Evolutionary conservation across 306 rosid genomes (phyloP).

Genomic region (Gleditsia sinensis): DNA sequence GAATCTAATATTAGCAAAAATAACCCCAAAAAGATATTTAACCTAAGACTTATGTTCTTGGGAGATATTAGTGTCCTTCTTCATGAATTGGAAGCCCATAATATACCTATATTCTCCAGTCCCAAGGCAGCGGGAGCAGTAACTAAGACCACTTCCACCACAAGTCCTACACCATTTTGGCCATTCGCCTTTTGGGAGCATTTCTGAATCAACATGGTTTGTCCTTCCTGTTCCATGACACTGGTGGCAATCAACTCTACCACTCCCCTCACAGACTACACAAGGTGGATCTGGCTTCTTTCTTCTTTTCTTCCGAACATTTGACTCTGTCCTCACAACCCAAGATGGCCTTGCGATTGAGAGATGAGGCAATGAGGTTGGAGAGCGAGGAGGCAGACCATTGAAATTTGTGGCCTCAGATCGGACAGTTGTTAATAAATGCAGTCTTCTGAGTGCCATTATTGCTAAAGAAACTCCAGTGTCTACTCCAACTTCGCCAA

Average conservation of each 20-base stretch:
- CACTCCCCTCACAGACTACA: conserved; percentile 72
- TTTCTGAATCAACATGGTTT: conserved; percentile 56
- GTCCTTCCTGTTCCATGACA: conserved; percentile 87
- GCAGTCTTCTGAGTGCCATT: conserved; percentile 41
- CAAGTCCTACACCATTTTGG: conserved; percentile 92
- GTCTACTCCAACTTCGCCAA: conserved; percentile 17
- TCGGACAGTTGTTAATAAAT: conserved; percentile 38
- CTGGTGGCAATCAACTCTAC: conserved; percentile 69
- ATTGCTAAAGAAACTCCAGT: conserved; percentile 30
- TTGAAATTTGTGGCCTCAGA: conserved; percentile 53
- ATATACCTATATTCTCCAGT: conserved; percentile 84
- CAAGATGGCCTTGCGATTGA: conserved; percentile 71
- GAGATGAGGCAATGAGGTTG: conserved; percentile 48
- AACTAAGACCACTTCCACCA: conserved; percentile 82
- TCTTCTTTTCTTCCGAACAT: conserved; percentile 64
- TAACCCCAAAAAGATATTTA: background rate
- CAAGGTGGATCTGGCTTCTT: conserved; percentile 84
- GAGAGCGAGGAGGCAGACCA: conserved; percentile 53
- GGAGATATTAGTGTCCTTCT: conserved; percentile 41
- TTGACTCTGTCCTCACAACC: conserved; percentile 83
- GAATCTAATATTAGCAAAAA: conserved; percentile 22
- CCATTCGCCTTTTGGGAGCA: conserved; percentile 97
- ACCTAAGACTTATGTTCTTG: conserved; percentile 33
- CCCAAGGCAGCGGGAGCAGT: conserved; percentile 90
- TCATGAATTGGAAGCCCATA: conserved; percentile 88